Evolutionary conservation across 768 basidiomycete genomes (phyloP).

Genomic region (Lentinula boryana): DNA sequence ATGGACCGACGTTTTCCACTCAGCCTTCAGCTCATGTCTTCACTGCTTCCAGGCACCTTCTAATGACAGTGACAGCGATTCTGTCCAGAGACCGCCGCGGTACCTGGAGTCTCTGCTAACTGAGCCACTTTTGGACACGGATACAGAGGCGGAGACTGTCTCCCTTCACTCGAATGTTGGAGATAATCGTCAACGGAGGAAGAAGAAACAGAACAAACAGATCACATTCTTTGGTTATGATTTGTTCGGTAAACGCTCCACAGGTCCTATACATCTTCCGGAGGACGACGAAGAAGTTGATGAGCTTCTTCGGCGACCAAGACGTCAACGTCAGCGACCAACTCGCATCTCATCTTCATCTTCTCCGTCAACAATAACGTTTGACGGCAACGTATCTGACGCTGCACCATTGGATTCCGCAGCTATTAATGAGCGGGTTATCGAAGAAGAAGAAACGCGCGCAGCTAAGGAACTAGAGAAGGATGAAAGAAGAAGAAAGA

Average conservation of each 20-base stretch:
- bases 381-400: constrained; percentile 50
- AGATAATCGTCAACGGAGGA: constrained; percentile 23
- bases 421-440: constrained; percentile 38
- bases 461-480: constrained; percentile 37
- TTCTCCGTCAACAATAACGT: constrained; percentile 33
- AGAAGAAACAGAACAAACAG: constrained; percentile 24
- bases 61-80: constrained; percentile 25
- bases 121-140: constrained; percentile 31
- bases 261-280: constrained; percentile 46
- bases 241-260: constrained; percentile 50
- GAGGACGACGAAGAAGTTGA: constrained; percentile 43
- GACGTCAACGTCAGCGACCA: constrained; percentile 15
- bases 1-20: constrained; percentile 56
- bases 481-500: constrained; percentile 40
- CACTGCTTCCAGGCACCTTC: constrained; percentile 40
- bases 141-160: constrained; percentile 54
- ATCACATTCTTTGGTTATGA: constrained; percentile 63
- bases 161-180: constrained; percentile 65
- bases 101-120: constrained; percentile 48
- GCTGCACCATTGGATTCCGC: constrained; percentile 59
- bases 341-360: constrained; percentile 4
- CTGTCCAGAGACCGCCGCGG: constrained; percentile 27
- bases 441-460: constrained; percentile 24
- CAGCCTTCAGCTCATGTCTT: constrained; percentile 54
- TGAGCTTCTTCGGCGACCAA: constrained; percentile 3